Evolutionary conservation across 768 basidiomycete genomes (phyloP).

Genomic region (Suillus placidus): DNA sequence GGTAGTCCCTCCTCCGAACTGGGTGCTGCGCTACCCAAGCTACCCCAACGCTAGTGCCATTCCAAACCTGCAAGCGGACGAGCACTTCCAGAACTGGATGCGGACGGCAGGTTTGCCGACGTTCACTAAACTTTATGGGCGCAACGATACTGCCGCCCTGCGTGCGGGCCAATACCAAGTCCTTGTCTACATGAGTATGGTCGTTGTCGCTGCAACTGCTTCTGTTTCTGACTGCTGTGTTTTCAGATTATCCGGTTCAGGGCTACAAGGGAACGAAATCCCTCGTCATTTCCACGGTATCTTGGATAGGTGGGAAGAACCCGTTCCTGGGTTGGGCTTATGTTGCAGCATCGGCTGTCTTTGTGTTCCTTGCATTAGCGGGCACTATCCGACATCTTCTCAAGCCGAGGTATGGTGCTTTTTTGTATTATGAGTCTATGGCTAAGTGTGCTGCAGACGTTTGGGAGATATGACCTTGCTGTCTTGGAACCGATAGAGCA

Average conservation of each 20-base stretch:
- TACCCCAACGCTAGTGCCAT: constrained; percentile 68
- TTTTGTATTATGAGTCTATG: neutral
- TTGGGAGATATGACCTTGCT: constrained; percentile 85
- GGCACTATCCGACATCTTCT: constrained; percentile 92
- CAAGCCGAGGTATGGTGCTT: constrained; percentile 73
- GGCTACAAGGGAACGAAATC: constrained; percentile 95
- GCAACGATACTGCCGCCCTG: constrained; percentile 83
- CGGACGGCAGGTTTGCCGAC: constrained; percentile 95
- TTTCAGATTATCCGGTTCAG: constrained; percentile 86
- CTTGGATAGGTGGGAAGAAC: constrained; percentile 99
- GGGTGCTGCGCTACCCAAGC: constrained; percentile 72
- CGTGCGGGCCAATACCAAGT: constrained; percentile 75
- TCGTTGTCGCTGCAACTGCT: constrained; percentile 1
- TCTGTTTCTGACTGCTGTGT: constrained; percentile 10
- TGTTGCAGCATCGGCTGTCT: constrained; percentile 84
- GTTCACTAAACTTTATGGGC: constrained; percentile 92
- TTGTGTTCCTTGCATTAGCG: constrained; percentile 82
- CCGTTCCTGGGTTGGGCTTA: constrained; percentile 99
- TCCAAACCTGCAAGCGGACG: constrained; percentile 74
- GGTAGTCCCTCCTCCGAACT: constrained; percentile 93
- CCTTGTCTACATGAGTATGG: constrained; percentile 79
- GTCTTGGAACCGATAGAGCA: constrained; percentile 71
- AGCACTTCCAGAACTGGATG: constrained; percentile 99
- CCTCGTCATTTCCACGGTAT: constrained; percentile 94
- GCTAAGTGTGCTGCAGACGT: constrained; percentile 49